phyloP scores from a whole-genome alignment of 2,329 filamentous ascomycete species.

The Botrytis deweyae region DNA sequence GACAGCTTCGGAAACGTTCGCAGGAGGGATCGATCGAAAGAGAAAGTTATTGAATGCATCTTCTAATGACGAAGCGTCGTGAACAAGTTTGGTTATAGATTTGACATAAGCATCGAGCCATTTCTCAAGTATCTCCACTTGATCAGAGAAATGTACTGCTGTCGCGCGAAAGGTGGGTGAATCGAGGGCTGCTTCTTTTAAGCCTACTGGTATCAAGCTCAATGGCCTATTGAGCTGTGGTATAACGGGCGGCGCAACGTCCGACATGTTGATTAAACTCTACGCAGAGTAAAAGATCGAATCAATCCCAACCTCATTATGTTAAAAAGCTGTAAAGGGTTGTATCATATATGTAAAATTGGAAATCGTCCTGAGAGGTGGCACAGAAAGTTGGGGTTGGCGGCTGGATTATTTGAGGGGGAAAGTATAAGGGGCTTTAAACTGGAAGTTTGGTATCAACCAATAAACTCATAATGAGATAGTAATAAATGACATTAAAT shows the following conservation, averaged over 20 bases:
- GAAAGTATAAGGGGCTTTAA: slow-evolving; percentile 7
- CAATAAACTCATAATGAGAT: not conserved
- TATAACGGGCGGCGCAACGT: slow-evolving; percentile 24
- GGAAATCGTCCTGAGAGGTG: not conserved
- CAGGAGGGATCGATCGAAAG: slow-evolving; percentile 69
- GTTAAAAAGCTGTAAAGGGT: not conserved
- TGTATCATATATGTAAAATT: not conserved
- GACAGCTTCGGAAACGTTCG: slow-evolving; percentile 74
- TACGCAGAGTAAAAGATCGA: slow-evolving; percentile 15
- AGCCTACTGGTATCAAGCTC: slow-evolving; percentile 63
- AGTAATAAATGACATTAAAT: not conserved
- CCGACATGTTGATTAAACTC: slow-evolving; percentile 30
- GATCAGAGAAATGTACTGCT: slow-evolving; percentile 81
- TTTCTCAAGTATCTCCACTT: slow-evolving; percentile 85
- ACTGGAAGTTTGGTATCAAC: not conserved
- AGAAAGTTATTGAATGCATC: slow-evolving; percentile 76
- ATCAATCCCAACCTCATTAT: slow-evolving; percentile 18
- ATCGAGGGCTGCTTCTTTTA: slow-evolving; percentile 95
- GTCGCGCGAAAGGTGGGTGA: slow-evolving; percentile 93
- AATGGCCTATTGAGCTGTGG: slow-evolving; percentile 32
- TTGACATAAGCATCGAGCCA: slow-evolving; percentile 79
- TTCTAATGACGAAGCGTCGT: slow-evolving; percentile 73
- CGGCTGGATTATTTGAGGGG: not conserved
- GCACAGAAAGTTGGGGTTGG: slow-evolving; percentile 1
- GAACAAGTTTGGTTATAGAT: slow-evolving; percentile 59